Conservation (phyloP, 306 rosid genomes). For the Casuarina glauca region DNA sequence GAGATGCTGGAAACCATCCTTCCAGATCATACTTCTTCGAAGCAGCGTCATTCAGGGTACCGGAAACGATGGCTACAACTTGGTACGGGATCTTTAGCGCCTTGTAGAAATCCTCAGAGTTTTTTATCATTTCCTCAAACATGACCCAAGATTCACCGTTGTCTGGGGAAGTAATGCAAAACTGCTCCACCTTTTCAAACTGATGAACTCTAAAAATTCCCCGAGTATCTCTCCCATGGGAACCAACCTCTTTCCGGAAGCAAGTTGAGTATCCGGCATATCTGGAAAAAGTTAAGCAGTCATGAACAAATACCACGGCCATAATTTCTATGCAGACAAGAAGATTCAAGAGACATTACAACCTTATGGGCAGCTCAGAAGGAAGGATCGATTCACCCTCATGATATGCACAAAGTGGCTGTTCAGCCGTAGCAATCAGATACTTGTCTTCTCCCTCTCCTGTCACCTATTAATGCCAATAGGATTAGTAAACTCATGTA, state of each 20-base stretch:
- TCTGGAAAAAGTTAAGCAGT: constrained; percentile 13
- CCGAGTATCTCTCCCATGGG: constrained; percentile 56
- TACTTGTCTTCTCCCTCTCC: constrained; percentile 99
- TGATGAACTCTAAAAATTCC: constrained; percentile 55
- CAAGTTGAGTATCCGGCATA: constrained; percentile 58
- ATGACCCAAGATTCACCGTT: constrained; percentile 55
- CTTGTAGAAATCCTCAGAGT: constrained; percentile 71
- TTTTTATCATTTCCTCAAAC: constrained; percentile 51
- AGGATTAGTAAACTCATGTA: constrained; percentile 5
- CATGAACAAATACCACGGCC: constrained; percentile 9
- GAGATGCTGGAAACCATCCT: constrained; percentile 93
- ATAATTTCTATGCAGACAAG: neutral
- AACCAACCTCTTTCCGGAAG: constrained; percentile 59
- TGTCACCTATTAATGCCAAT: constrained; percentile 59
- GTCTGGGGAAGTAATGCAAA: constrained; percentile 57
- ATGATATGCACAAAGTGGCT: constrained; percentile 91
- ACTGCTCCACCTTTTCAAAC: constrained; percentile 59
- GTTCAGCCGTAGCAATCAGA: constrained; percentile 96
- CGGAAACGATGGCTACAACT: constrained; percentile 83
- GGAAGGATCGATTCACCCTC: constrained; percentile 96
- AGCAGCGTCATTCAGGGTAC: constrained; percentile 95
- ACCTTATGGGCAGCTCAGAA: constrained; percentile 86
- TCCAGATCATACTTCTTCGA: constrained; percentile 92
- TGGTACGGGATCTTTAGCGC: constrained; percentile 78
- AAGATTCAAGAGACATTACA: constrained; percentile 14